Percentiles rank a stretch among this genome's conserved stretches.
phyloP scores from a whole-genome alignment of 176 grass and related monocot genomes.

The Triticum urartu region DNA sequence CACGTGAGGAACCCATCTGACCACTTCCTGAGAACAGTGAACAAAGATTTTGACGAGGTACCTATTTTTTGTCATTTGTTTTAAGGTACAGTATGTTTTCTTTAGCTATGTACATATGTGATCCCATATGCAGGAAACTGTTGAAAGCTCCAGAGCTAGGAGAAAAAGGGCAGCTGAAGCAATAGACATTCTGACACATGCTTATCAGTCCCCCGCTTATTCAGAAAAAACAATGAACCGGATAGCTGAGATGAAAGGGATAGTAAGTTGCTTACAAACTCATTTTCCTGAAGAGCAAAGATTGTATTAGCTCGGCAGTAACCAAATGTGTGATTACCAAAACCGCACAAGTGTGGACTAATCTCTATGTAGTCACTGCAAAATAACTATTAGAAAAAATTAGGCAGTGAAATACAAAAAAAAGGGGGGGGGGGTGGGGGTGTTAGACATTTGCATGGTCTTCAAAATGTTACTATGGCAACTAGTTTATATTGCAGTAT shows the following conservation, averaged over 20 bases:
- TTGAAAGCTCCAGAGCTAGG: conserved; percentile 8
- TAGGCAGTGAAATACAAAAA: neutral
- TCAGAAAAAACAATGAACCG: no score
- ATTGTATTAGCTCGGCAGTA: neutral
- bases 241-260: no score
- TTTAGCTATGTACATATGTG: neutral
- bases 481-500: neutral
- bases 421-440: no score
- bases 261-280: conserved; percentile 14
- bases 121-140: conserved; percentile 13
- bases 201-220: conserved; percentile 11
- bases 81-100: neutral
- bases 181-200: conserved; percentile 29
- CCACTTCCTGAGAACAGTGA: conserved; percentile 44
- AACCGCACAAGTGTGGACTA: neutral
- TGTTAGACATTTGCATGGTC: no score
- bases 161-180: conserved; percentile 39
- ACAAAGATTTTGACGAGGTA: conserved; percentile 57
- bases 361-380: neutral
- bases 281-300: neutral
- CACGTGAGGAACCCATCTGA: conserved; percentile 40
- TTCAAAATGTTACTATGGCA: neutral
- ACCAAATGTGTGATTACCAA: neutral
- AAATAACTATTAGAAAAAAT: neutral
- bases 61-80: neutral